Evolutionary conservation across 805 yeast genomes (phyloP).

Genomic region (Yarrowia bubula): DNA sequence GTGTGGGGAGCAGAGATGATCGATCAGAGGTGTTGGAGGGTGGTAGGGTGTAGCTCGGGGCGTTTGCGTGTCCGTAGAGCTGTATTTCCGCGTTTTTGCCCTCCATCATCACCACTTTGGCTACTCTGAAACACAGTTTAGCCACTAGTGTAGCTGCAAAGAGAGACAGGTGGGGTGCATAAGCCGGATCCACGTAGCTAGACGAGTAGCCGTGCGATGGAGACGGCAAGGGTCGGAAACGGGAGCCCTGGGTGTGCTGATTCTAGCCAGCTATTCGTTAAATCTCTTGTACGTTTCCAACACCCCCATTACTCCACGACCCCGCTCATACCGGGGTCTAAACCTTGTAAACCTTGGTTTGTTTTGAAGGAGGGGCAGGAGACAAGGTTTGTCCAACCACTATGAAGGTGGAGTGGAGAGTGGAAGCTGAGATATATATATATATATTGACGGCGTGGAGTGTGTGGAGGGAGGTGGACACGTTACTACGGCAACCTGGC

Average conservation of each 20-base stretch:
- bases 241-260: neutral
- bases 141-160: neutral
- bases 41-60: neutral
- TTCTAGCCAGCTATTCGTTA: neutral
- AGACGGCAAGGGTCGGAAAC: no score
- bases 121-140: neutral
- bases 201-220: neutral
- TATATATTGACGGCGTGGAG: no score
- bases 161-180: neutral
- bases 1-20: constrained; percentile 15
- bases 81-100: no score
- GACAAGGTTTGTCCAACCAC: neutral
- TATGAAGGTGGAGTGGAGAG: no score
- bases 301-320: neutral
- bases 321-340: constrained; percentile 13
- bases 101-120: neutral
- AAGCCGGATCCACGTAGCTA: neutral
- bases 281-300: neutral
- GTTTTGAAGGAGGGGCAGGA: constrained; percentile 20
- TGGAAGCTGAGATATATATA: no score
- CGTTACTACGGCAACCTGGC: no score
- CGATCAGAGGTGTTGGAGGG: neutral
- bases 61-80: no score
- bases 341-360: constrained; percentile 23
- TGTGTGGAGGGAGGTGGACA: no score